Evolutionary conservation across 176 grass and related monocot species (phyloP).

Genomic region (Avena atlantica): DNA sequence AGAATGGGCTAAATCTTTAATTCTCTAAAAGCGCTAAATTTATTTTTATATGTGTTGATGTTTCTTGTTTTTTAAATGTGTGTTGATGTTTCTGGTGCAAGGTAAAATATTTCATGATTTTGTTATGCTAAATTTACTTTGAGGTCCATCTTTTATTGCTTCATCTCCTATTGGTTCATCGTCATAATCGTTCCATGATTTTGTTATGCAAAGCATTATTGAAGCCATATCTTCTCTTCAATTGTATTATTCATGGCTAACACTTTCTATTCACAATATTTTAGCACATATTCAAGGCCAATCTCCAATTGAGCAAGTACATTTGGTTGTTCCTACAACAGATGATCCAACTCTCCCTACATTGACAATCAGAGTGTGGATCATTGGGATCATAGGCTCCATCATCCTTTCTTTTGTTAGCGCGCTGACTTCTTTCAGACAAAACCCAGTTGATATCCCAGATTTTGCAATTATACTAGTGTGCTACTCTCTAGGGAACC

Average conservation of each 20-base stretch:
- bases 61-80: too few relatives aligned
- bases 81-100: too few relatives aligned
- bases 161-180: too few relatives aligned
- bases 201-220: too few relatives aligned
- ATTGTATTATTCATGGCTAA: neutral
- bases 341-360: constrained; percentile 41
- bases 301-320: constrained; percentile 23
- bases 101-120: too few relatives aligned
- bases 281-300: neutral
- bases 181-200: too few relatives aligned
- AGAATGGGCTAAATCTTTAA: too few relatives aligned
- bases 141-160: too few relatives aligned
- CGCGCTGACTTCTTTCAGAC: neutral
- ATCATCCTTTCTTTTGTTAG: neutral
- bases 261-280: neutral
- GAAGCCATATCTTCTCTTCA: neutral
- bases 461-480: neutral
- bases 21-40: too few relatives aligned
- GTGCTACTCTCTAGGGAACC: constrained; percentile 1
- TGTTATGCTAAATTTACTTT: too few relatives aligned
- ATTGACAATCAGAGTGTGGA: constrained; percentile 36
- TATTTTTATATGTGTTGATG: too few relatives aligned
- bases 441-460: constrained; percentile 23
- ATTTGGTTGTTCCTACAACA: constrained; percentile 35
- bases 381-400: constrained; percentile 27